These are phyloP conservation scores for Monilinia fructigena DNA, from an alignment of 2,329 filamentous ascomycete species.

Conservation along the genomic window DNA sequence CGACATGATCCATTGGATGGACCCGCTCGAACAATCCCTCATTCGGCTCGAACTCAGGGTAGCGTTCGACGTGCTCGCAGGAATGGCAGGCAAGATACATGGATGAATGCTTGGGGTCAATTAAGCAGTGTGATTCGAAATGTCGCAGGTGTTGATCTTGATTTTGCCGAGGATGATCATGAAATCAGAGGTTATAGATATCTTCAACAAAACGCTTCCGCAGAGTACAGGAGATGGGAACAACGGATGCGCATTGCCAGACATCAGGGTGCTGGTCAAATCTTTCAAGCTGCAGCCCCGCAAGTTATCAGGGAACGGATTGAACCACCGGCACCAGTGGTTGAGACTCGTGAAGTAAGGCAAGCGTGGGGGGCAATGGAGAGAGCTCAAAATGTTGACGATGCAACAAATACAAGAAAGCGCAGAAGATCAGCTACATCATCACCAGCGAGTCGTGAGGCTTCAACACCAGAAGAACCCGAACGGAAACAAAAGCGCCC, in stretches of 20 bases:
- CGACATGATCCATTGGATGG: not conserved
- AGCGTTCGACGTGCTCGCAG: slow-evolving; percentile 53
- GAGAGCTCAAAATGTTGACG: slow-evolving; percentile 70
- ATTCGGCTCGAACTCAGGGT: slow-evolving; percentile 48
- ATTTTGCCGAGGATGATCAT: slow-evolving; percentile 77
- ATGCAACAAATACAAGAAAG: slow-evolving; percentile 55
- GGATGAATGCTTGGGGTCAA: slow-evolving; percentile 81
- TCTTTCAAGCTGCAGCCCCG: slow-evolving; percentile 69
- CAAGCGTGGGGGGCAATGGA: slow-evolving; percentile 90
- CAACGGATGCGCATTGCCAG: slow-evolving; percentile 79
- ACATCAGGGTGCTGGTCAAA: slow-evolving; percentile 70
- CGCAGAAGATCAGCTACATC: slow-evolving; percentile 71
- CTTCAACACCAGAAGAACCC: slow-evolving; percentile 57
- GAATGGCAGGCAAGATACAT: slow-evolving; percentile 72
- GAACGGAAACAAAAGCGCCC: slow-evolving; percentile 86
- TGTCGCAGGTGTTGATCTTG: slow-evolving; percentile 71
- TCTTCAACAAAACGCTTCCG: slow-evolving; percentile 52
- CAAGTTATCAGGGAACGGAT: slow-evolving; percentile 51
- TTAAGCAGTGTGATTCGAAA: slow-evolving; percentile 64
- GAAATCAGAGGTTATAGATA: slow-evolving; percentile 52
- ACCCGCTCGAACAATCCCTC: slow-evolving; percentile 2
- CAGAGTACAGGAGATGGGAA: slow-evolving; percentile 72
- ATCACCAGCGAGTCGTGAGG: slow-evolving; percentile 62
- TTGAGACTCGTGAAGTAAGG: slow-evolving; percentile 71
- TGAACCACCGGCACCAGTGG: slow-evolving; percentile 54